phyloP scores from a whole-genome alignment of 345 rosid species.

The Bruguiera parviflora region DNA sequence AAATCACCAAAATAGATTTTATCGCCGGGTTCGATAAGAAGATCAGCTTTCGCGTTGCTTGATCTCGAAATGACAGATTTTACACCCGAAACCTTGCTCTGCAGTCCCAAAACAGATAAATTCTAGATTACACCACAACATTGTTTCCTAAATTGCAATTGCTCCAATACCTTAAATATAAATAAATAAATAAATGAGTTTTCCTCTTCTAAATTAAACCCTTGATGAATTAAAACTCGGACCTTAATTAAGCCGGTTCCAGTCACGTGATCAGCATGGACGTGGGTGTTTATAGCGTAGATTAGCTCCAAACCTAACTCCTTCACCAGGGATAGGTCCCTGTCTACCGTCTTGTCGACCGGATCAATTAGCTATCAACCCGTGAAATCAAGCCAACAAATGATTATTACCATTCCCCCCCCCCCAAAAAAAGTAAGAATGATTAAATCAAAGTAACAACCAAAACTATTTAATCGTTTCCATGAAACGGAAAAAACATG shows the following conservation, averaged over 20 bases:
- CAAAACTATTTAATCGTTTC: neutral
- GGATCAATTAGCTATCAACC: slow-evolving; percentile 80
- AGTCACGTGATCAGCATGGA: slow-evolving; percentile 96
- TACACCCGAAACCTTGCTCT: slow-evolving; percentile 61
- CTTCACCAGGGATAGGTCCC: slow-evolving; percentile 62
- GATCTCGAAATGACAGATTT: slow-evolving; percentile 76
- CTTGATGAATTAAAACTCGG: neutral
- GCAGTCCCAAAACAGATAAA: slow-evolving; percentile 12
- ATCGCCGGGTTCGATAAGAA: slow-evolving; percentile 64
- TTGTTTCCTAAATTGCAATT: neutral
- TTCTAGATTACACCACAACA: neutral
- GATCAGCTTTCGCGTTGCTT: slow-evolving; percentile 78
- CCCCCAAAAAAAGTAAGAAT: neutral
- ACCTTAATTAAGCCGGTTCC: slow-evolving; percentile 94
- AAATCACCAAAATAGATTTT: slow-evolving; percentile 62
- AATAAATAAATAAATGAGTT: neutral
- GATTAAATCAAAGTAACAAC: neutral
- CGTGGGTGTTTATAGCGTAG: slow-evolving; percentile 90
- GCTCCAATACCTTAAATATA: neutral
- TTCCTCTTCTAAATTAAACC: neutral
- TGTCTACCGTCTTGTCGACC: slow-evolving; percentile 82
- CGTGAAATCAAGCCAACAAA: neutral
- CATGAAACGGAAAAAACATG: neutral
- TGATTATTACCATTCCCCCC: too few species aligned
- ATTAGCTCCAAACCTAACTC: slow-evolving; percentile 74